phyloP scores from a whole-genome alignment of 2,329 filamentous ascomycete species.

The Epichloe glyceriae region DNA sequence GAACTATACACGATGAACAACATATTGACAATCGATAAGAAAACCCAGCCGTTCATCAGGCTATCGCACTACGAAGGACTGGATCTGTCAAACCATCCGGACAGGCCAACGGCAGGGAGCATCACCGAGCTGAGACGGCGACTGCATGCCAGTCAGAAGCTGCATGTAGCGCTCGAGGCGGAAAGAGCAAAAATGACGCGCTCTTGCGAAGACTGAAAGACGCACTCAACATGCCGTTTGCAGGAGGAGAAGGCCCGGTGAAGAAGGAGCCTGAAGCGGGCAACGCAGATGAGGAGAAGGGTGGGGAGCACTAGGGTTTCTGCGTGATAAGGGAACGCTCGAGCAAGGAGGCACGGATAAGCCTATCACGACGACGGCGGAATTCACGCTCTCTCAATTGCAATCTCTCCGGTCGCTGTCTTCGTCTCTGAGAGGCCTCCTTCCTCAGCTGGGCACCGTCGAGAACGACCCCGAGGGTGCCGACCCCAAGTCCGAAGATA shows the following conservation, averaged over 20 bases:
- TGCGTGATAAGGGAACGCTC: slow-evolving; percentile 40
- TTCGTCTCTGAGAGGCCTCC: slow-evolving; percentile 45
- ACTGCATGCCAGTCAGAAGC: slow-evolving; percentile 63
- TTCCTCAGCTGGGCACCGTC: slow-evolving; percentile 41
- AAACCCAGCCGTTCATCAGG: slow-evolving; percentile 66
- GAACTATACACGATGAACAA: slow-evolving; percentile 87
- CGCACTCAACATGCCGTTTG: slow-evolving; percentile 20
- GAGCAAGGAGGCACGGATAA: slow-evolving; percentile 35
- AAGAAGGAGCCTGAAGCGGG: slow-evolving; percentile 2
- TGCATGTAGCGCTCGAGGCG: slow-evolving; percentile 55
- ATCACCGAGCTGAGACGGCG: slow-evolving; percentile 61
- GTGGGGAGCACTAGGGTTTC: slow-evolving; percentile 36
- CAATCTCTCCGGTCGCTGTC: slow-evolving; percentile 61
- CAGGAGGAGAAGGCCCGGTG: slow-evolving; percentile 7
- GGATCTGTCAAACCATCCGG: slow-evolving; percentile 26
- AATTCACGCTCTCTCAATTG: slow-evolving; percentile 73
- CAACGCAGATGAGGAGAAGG: slow-evolving; percentile 1
- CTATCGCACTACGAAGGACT: slow-evolving; percentile 73
- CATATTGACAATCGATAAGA: slow-evolving; percentile 54
- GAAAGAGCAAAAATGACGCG: slow-evolving; percentile 60
- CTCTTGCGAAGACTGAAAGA: slow-evolving; percentile 51
- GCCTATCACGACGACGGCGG: slow-evolving; percentile 56
- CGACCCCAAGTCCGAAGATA: slow-evolving; percentile 22
- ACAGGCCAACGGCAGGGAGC: slow-evolving; percentile 47
- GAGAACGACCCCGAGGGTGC: slow-evolving; percentile 1